Evolutionary conservation across 2,329 filamentous ascomycete genomes (phyloP), one percentile per base, ranked within the genome.

Genomic region (Emergomyces africanus): DNA sequence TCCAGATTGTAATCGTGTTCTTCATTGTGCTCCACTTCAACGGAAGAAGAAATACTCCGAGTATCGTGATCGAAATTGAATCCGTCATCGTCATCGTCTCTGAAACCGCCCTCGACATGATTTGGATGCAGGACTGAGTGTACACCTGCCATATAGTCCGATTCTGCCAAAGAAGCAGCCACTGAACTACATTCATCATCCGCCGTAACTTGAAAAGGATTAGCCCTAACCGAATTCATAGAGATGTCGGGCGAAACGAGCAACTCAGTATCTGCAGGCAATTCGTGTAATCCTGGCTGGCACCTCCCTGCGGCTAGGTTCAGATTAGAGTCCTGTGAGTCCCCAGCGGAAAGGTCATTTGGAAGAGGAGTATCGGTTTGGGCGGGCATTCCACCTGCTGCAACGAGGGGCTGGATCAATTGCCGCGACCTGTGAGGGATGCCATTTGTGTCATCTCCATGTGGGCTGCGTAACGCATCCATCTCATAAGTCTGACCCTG

Each of bases 161-260:
- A 70, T 37, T 71, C 69, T 63, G 77, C 65, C 66, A 75, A 68
- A 35, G 87, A 87, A 2, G 86, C 88, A 23, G 88, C 77, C 8
- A 30, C 48, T 14, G 46, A 42, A n/a, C 57, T 58, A 39, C 33
- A 58, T 15, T 18, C 30, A 12, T 58, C 46, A 35, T 39, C 57
- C 23, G 10, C 10, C 10, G n/a, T 25, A 30, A 12, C 37, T 44
- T 55, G 23, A 30, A 44, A 55, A 4, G 12, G 39, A n/a, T 44
- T 55, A 3, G 54, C 3, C 54, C 25, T n/a, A 8, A 14, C 14
- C 8, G 39, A 8, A 33, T 44, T 28, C 28, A 23, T 9, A 3
- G 10, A 8, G 14, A 23, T 44, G 4, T 44, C 25, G 8, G 15
- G 1, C 9, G 54, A 15, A 20, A 30, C 23, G 3, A 6, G 39